Evolutionary conservation across 441 rosid species (phyloP).

Genomic region (Mallotus repandus): DNA sequence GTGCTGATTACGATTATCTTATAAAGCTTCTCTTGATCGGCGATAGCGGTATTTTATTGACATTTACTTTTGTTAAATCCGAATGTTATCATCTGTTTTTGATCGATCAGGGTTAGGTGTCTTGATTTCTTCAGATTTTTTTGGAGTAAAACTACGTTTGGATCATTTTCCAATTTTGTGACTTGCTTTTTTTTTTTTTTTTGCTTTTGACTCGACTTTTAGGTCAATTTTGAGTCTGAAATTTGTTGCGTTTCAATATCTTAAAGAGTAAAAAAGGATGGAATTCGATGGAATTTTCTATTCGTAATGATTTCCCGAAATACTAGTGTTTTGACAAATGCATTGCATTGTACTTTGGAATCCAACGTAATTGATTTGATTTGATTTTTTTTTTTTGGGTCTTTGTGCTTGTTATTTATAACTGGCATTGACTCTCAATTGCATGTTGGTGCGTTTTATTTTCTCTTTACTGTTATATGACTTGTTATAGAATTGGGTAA

Average conservation of each 20-base stretch:
- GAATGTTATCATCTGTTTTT: neutral
- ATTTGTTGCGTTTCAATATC: too few species aligned
- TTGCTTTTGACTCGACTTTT: neutral
- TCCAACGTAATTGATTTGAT: neutral
- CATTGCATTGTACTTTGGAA: neutral
- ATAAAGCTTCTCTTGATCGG: conserved; percentile 42
- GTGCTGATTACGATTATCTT: conserved; percentile 40
- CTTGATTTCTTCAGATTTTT: neutral
- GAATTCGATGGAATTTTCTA: neutral
- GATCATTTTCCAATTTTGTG: neutral
- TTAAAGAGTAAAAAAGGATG: neutral
- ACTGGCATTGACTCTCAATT: neutral
- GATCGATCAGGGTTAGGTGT: neutral
- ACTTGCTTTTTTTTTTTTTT: neutral
- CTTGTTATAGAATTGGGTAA: too few species aligned
- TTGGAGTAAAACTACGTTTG: neutral
- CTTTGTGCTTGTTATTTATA: neutral
- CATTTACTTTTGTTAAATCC: neutral
- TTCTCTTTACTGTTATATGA: neutral
- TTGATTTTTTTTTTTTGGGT: neutral
- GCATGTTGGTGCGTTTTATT: neutral
- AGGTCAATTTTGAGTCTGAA: neutral
- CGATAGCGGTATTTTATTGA: conserved; percentile 31
- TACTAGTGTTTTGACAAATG: neutral
- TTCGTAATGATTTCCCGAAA: too few species aligned